These are phyloP conservation scores for Sparassis latifolia DNA, from an alignment of 1,284 basidiomycete species.

Conservation along the genomic window DNA sequence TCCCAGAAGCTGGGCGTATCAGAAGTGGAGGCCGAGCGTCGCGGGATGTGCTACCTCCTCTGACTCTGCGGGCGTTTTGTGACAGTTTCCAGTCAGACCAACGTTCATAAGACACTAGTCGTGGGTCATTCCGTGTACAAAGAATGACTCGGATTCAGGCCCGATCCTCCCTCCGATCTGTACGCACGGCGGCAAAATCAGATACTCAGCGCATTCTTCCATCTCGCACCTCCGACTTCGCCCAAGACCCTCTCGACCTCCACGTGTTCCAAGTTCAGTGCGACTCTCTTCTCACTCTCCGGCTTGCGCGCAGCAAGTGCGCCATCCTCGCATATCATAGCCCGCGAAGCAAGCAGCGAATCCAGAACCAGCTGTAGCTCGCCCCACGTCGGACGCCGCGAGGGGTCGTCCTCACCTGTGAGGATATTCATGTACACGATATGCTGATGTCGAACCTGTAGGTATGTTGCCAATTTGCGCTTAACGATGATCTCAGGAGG, in stretches of 20 bases:
- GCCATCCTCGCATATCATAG: slow-evolving; percentile 64
- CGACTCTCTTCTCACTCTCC: slow-evolving; percentile 51
- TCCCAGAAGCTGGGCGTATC: no score
- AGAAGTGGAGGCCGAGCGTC: no score
- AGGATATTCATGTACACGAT: slow-evolving; percentile 53
- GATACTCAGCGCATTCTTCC: slow-evolving; percentile 50
- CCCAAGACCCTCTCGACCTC: slow-evolving; percentile 72
- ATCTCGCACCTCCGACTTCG: slow-evolving; percentile 61
- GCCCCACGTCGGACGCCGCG: slow-evolving; percentile 42
- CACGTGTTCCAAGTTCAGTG: slow-evolving; percentile 62
- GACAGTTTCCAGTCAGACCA: no score
- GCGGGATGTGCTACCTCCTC: no score
- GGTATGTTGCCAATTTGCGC: slow-evolving; percentile 1
- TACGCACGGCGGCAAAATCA: no score
- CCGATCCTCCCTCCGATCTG: no score
- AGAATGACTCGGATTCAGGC: no score
- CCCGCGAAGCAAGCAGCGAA: slow-evolving; percentile 64
- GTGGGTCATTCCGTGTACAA: no score
- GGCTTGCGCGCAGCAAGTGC: slow-evolving; percentile 43
- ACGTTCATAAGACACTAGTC: no score
- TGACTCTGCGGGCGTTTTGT: no score
- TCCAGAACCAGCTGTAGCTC: slow-evolving; percentile 63
- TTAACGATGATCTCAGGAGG: slow-evolving; percentile 1
- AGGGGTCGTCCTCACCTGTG: slow-evolving; percentile 42
- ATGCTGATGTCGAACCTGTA: slow-evolving; percentile 64